Evolutionary conservation across 306 rosid genomes (phyloP).

Genomic region (Cicer judaicum): DNA sequence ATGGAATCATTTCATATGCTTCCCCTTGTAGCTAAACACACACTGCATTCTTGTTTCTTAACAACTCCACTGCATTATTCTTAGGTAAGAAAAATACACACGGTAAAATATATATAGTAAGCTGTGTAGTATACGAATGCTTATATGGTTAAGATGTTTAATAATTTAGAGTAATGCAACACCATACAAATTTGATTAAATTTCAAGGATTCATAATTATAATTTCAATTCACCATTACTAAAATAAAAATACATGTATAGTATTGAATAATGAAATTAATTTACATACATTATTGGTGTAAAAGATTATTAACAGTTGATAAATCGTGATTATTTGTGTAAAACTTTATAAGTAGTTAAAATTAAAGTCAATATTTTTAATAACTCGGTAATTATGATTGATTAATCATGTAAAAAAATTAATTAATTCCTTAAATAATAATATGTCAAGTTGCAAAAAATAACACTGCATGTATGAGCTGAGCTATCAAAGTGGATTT

Average conservation of each 20-base stretch:
- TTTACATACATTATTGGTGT: too few relatives aligned
- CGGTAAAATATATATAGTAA: background rate
- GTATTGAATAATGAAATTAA: background rate
- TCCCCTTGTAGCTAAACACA: conserved; percentile 18
- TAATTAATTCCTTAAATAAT: background rate
- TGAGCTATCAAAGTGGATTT: conserved; percentile 6
- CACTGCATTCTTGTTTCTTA: conserved; percentile 20
- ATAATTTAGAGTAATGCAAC: background rate
- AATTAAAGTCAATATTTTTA: too few relatives aligned
- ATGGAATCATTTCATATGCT: conserved; percentile 39
- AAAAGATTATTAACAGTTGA: too few relatives aligned
- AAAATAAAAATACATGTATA: background rate
- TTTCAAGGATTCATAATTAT: background rate
- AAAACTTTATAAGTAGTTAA: too few relatives aligned
- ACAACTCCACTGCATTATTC: conserved; percentile 2
- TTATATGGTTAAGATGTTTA: background rate
- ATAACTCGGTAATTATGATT: too few relatives aligned
- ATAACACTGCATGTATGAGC: background rate
- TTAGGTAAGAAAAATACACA: background rate
- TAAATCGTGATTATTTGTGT: too few relatives aligned
- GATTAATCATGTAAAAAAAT: too few relatives aligned
- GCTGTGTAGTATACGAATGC: background rate
- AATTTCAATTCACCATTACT: background rate
- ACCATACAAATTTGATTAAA: background rate
- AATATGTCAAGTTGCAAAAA: background rate